Base-by-base conservation (phyloP, 306 rosid species). In the Fagus crenata region DNA sequence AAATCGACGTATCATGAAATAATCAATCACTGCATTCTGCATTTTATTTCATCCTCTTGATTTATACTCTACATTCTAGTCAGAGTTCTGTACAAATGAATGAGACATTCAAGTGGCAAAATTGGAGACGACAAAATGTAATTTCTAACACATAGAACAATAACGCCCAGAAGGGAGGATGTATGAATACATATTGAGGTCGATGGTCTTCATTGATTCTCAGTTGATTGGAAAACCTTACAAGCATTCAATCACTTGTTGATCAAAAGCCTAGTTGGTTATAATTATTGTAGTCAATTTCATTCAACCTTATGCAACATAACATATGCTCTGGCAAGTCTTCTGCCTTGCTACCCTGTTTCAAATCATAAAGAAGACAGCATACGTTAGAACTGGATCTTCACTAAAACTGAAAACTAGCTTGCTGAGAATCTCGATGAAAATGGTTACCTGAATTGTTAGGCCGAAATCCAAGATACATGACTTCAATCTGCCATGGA, bases 321-420 rank as follows among this genome's bases (percentile, higher is more conserved):
- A 95, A 79, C 60, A 95, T 55, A 77, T 89, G 89, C 78, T 93
- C 97, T 1, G 98, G 98, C 86, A 91, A 83, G 64, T 93, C 98
- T 82, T 93, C 98, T 56, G 90, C 78, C 85, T 93, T 93, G 89
- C 83, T 91, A 53, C 91, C 98, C 98, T 91, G 76, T 75, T 76
- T 53, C 75, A 67, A 68, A 55, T 73, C 77, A 5, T 67, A 58
- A 80, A 33, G 35, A 56, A 32, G 41, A 64, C 42, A 86, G 42
- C 49, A 82, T 40, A 72, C 8, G 72, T 73, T 40, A 80, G 69
- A 56, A 11, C 39, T 58, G 60, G 43, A 75, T 69, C 76, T 70
- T 55, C 22, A 18, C 22, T 42, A 60, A 7, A 37, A 40, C 56
- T 49, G 42, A 46, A 71, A n/a, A 67, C 7, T 17, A 65, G 49